Evolutionary conservation across 2,329 filamentous ascomycete genomes (phyloP).

Genomic region (Talaromyces sp.): DNA sequence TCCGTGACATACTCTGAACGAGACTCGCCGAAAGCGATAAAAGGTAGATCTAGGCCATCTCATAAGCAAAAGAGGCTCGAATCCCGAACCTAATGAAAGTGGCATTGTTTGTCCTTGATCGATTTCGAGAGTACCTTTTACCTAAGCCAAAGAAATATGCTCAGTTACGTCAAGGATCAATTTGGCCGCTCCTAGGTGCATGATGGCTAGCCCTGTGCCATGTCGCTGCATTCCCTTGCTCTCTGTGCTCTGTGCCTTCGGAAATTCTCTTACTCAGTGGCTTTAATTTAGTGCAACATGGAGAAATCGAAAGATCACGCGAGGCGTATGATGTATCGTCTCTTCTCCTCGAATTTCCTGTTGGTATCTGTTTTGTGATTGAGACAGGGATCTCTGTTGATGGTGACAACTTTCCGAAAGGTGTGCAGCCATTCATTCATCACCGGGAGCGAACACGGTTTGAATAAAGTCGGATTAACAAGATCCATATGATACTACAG

Average conservation of each 20-base stretch:
- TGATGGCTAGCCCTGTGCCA: neutral
- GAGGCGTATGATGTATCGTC: neutral
- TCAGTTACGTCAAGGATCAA: neutral
- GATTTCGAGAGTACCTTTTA: too few relatives aligned
- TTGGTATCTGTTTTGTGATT: neutral
- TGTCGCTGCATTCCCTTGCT: neutral
- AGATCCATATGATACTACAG: conserved; percentile 6
- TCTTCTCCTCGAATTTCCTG: neutral
- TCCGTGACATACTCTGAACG: neutral
- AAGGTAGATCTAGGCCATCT: neutral
- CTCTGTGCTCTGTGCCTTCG: neutral
- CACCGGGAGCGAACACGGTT: neutral
- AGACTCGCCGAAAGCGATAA: neutral
- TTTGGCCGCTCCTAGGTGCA: neutral
- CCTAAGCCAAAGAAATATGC: neutral
- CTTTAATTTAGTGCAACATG: neutral
- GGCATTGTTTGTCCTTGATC: too few relatives aligned
- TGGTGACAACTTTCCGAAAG: neutral
- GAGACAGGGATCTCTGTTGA: neutral
- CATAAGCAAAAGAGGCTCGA: too few relatives aligned
- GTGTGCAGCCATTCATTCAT: neutral
- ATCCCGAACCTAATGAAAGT: too few relatives aligned
- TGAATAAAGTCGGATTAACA: neutral
- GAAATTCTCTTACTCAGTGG: neutral
- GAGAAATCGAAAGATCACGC: neutral